Evolutionary conservation across 2,329 filamentous ascomycete genomes (phyloP), one percentile per base, ranked within the genome.

Genomic region (Cercospora beticola): DNA sequence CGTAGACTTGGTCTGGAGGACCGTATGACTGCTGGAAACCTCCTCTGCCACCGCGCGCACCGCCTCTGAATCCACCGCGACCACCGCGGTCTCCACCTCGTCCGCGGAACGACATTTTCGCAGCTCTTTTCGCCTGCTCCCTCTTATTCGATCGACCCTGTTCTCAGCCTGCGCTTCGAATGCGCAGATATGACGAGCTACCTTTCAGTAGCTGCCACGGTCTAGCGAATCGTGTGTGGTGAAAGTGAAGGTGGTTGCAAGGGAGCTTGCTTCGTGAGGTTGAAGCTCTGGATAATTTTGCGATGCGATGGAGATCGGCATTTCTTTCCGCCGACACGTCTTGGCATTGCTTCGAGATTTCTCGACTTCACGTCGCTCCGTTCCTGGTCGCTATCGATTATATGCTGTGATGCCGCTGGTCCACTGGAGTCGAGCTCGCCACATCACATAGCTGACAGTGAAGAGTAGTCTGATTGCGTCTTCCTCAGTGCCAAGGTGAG

Each of bases 1-100:
- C 82, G 40, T 79, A 76, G 58, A 84, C 82, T 69, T 77, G 73
- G 66, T 80, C 81, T 72, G 82, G 82, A 33, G 82, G 82, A 21
- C 82, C 82, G 71, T 79, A 82, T 61, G 76, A 74, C 60, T 74
- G 72, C 69, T 77, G 77, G 70, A 80, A 81, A 62, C 78, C 78
- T 62, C 78, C 78, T 65, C 78, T 63, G 54, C 74, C 74, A 9
- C 74, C 74, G 65, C 74, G 61, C 31, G 68, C 68, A 18, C 75
- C 75, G 57, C 76, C 73, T 63, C 76, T 67, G 68, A 76, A 76
- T 26, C 71, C 71, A 70, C 73, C 72, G 61, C 72, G 70, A 49
- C 72, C 73, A 12, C 74, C 74, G 33, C 72, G 64, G 56, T 71
- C 67, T 43, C 72, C 68, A 18, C 71, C 71, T 69, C 72, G 65